A percentile compares a stretch with the other conserved stretches of the same genome.
These are phyloP conservation scores for Thielaviopsis populi DNA, from an alignment of 2,329 filamentous ascomycete genomes.

Conservation along the genomic window DNA sequence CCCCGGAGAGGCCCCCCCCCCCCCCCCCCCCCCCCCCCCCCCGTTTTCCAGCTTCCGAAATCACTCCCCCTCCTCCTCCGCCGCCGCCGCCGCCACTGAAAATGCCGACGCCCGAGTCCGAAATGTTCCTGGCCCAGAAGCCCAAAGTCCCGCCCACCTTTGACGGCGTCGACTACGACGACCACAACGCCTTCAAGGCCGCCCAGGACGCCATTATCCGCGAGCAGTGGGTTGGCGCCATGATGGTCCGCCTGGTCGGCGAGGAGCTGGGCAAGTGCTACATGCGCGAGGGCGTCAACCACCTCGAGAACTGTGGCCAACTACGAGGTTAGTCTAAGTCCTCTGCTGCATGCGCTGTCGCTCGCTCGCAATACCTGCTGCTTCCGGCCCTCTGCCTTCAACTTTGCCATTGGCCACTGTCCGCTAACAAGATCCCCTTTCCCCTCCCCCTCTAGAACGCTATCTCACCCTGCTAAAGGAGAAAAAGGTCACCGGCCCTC, in stretches of 20 bases:
- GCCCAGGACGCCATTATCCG: constrained; percentile 70
- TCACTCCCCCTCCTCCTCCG: neutral
- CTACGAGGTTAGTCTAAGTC: constrained; percentile 52
- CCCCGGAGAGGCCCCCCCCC: too few relatives aligned
- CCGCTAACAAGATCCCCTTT: constrained; percentile 13
- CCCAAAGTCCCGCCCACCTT: constrained; percentile 69
- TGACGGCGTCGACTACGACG: constrained; percentile 74
- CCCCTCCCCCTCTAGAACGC: constrained; percentile 41
- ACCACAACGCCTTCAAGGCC: constrained; percentile 65
- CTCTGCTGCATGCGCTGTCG: neutral
- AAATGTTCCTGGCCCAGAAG: constrained; percentile 69
- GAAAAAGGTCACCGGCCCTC: constrained; percentile 62
- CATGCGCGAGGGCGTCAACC: constrained; percentile 68
- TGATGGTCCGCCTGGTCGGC: constrained; percentile 72
- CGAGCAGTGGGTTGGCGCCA: constrained; percentile 78
- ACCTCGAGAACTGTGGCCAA: constrained; percentile 72
- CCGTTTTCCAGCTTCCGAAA: neutral
- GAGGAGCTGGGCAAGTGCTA: constrained; percentile 82
- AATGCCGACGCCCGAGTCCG: constrained; percentile 76
- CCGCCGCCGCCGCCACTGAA: constrained; percentile 17
- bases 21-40: too few relatives aligned
- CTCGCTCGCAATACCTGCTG: neutral
- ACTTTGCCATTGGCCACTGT: neutral
- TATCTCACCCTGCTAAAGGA: constrained; percentile 66
- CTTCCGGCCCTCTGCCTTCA: neutral